Evolutionary conservation across 75 land plant species (phyloP), one percentile per base, ranked within the genome.

Genomic region (Pinus albicaulis): DNA sequence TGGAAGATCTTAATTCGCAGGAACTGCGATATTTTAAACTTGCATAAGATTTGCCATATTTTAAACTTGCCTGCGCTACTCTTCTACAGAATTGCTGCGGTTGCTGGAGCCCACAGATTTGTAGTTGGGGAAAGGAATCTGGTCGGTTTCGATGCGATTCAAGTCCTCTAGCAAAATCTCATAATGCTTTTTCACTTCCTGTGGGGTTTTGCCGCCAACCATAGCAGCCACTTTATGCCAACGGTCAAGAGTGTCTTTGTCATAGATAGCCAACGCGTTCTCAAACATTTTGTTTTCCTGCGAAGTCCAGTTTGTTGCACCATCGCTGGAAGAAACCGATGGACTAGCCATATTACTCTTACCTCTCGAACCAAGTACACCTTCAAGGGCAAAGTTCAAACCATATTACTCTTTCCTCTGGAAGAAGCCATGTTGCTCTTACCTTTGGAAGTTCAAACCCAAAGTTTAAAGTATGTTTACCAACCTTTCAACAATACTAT

Each of bases 211-310:
- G 56, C 87, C 90, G 20, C 83, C 80, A 1, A 90, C 86, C 72
- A 76, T 76, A 12, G 88, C 76, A 4, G 92, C 90, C 20, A 90
- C 75, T 48, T 85, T 81, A 56, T 87, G 83, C 92, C 92, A 90
- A 16, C 90, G 80, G 36, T 79, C 80, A 1, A 89, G 86, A 19
- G 81, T 77, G 55, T 89, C 89, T 53, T 87, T 70, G 63, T 87
- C 85, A 28, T 76, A 81, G 15, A 69, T 55, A 17, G 86, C 86
- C 23, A 90, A 72, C 0, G 92, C 92, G 64, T 77, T 77, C 76
- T 90, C 92, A 72, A 90, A 90, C 57, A 55, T 22, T 77, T 82
- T 84, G 81, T 90, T 84, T 76, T 90, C 81, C 72, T 84, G 72
- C 13, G 56, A n/a, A 10, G 90, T 87, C 92, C 92, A 90, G 13